These are phyloP conservation scores for Primulina huaijiensis DNA, from an alignment of 257 asterid species.

Conservation along the genomic window DNA sequence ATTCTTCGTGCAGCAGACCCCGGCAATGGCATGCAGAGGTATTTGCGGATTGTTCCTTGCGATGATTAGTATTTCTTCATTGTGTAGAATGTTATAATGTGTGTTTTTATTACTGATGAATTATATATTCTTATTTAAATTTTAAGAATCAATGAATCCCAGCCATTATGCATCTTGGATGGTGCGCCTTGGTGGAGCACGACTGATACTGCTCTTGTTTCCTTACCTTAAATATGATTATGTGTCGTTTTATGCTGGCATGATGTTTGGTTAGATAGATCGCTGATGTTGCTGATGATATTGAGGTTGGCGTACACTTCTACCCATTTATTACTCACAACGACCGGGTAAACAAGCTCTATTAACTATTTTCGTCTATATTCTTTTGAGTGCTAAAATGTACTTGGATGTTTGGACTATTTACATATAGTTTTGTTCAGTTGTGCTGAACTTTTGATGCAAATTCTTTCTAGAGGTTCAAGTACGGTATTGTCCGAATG, in stretches of 20 bases:
- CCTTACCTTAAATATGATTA: slow-evolving; percentile 18
- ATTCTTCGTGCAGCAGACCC: slow-evolving; percentile 83
- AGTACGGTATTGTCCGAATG: slow-evolving; percentile 77
- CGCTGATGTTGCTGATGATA: slow-evolving; percentile 55
- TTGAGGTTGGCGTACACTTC: slow-evolving; percentile 86
- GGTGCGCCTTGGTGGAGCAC: slow-evolving; percentile 73
- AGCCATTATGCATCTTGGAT: slow-evolving; percentile 88
- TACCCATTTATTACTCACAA: slow-evolving; percentile 69
- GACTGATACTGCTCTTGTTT: slow-evolving; percentile 47
- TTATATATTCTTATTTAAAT: slow-evolving; percentile 17
- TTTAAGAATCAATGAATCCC: slow-evolving; percentile 58
- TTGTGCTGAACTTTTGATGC: slow-evolving; percentile 18
- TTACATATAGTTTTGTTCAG: slow-evolving; percentile 13
- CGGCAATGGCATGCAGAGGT: slow-evolving; percentile 86
- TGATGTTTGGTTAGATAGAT: slow-evolving; percentile 40
- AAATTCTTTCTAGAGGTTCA: slow-evolving; percentile 48
- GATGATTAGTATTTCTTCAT: slow-evolving; percentile 18
- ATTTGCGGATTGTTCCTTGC: slow-evolving; percentile 23
- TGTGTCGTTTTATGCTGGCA: slow-evolving; percentile 3
- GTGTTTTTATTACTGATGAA: slow-evolving; percentile 26
- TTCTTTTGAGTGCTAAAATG: slow-evolving; percentile 4
- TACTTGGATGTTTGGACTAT: slow-evolving; percentile 11
- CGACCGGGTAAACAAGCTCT: slow-evolving; percentile 42
- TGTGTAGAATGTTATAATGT: neutral
- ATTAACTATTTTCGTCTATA: neutral